Conservation (phyloP, 768 basidiomycete species). For the Glaciozyma antarctica region DNA sequence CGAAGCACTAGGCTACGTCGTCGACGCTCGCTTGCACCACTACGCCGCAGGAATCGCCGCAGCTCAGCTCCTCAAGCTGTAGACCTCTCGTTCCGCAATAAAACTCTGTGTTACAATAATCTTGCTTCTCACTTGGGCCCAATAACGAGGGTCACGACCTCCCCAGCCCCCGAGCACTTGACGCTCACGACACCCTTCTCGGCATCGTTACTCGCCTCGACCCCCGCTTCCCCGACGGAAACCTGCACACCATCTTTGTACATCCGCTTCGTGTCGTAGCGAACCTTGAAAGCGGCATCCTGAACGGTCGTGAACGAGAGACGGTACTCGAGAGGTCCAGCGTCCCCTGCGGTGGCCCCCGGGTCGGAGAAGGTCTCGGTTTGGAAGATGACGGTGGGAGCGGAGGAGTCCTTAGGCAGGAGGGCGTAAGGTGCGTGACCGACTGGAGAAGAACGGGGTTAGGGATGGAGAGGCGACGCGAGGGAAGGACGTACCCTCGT, state of each 20-base stretch:
- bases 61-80: not conserved
- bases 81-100: not conserved
- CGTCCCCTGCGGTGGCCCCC: slow-evolving; percentile 3
- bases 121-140: not conserved
- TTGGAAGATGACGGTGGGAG: slow-evolving; percentile 16
- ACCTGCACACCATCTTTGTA: slow-evolving; percentile 23
- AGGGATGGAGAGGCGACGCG: not conserved
- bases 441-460: not conserved
- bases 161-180: not conserved
- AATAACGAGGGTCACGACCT: slow-evolving; percentile 7
- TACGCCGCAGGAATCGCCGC: slow-evolving; percentile 45
- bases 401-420: not conserved
- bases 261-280: slow-evolving; percentile 29
- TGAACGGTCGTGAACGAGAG: slow-evolving; percentile 17
- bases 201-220: slow-evolving; percentile 3
- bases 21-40: slow-evolving; percentile 70
- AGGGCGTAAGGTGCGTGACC: slow-evolving; percentile 26
- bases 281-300: slow-evolving; percentile 20
- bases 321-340: slow-evolving; percentile 18
- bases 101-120: not conserved
- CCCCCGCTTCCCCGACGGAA: slow-evolving; percentile 13
- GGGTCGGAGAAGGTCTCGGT: slow-evolving; percentile 23
- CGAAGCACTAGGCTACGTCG: slow-evolving; percentile 45
- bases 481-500: slow-evolving; percentile 9
- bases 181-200: slow-evolving; percentile 10